phyloP scores from a whole-genome alignment of 352 stramenopile species.

The Peronospora destructor region DNA sequence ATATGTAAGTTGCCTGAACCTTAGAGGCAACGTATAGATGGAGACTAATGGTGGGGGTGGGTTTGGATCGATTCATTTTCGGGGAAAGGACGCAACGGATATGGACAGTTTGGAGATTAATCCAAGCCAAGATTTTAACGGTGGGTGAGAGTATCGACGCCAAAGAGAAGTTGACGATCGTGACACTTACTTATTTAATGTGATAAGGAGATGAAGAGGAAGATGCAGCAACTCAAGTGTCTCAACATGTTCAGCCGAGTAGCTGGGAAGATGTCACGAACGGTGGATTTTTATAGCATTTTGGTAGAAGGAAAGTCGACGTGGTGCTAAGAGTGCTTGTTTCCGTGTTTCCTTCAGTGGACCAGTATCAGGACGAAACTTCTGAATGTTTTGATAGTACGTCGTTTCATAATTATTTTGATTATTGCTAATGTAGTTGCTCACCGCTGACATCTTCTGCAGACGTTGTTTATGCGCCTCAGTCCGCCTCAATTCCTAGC shows the following conservation, averaged over 20 bases:
- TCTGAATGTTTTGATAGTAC: slow-evolving; percentile 69
- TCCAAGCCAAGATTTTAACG: slow-evolving; percentile 57
- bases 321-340: slow-evolving; percentile 12
- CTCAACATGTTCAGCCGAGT: slow-evolving; percentile 28
- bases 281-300: slow-evolving; percentile 16
- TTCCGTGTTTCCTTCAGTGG: slow-evolving; percentile 25
- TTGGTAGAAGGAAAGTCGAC: slow-evolving; percentile 10
- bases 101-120: slow-evolving; percentile 58
- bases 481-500: slow-evolving; percentile 5
- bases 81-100: slow-evolving; percentile 37
- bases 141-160: slow-evolving; percentile 8
- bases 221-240: slow-evolving; percentile 15
- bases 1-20: slow-evolving; percentile 41
- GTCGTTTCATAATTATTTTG: slow-evolving; percentile 19
- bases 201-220: slow-evolving; percentile 15
- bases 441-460: neutral
- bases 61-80: neutral
- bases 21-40: neutral
- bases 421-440: slow-evolving; percentile 30
- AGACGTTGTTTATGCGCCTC: slow-evolving; percentile 60
- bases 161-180: neutral
- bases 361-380: slow-evolving; percentile 45
- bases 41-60: neutral
- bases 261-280: slow-evolving; percentile 32
- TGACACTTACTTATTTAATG: neutral